These are phyloP conservation scores for Fusarium sp. DNA, from an alignment of 2,329 filamentous ascomycete genomes.

Conservation along the genomic window DNA sequence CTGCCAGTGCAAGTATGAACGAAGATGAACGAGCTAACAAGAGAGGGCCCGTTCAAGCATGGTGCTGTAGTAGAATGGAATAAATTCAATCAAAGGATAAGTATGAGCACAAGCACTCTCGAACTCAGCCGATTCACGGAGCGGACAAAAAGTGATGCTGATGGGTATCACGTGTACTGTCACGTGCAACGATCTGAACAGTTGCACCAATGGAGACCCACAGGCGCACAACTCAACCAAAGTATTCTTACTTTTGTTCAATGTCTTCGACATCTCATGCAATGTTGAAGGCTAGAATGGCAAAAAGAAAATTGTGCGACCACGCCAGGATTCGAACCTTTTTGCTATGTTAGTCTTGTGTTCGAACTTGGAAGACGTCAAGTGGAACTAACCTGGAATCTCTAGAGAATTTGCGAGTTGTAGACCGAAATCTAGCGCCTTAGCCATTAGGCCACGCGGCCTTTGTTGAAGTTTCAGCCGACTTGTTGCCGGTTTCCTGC, in stretches of 20 bases:
- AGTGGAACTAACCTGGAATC: conserved; percentile 22
- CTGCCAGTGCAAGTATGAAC: too few relatives aligned
- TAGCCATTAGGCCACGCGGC: conserved; percentile 35
- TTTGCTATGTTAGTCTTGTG: not conserved
- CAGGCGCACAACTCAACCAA: not conserved
- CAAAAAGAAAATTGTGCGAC: conserved; percentile 3
- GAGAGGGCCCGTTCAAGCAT: too few relatives aligned
- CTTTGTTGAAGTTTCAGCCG: not conserved
- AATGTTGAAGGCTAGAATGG: not conserved
- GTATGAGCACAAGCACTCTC: not conserved
- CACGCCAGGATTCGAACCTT: conserved; percentile 32
- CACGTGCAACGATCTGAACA: not conserved
- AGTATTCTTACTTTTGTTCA: not conserved
- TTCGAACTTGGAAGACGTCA: not conserved
- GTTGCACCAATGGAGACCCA: not conserved
- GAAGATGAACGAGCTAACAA: too few relatives aligned
- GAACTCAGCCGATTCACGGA: not conserved
- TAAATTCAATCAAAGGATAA: too few relatives aligned
- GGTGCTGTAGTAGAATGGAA: too few relatives aligned
- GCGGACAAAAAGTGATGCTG: not conserved
- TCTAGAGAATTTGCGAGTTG: conserved; percentile 24
- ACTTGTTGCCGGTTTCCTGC: not conserved
- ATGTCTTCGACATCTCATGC: not conserved
- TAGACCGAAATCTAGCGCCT: conserved; percentile 34
- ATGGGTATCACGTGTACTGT: not conserved